These are phyloP conservation scores for Hanseniaspora singularis DNA, from an alignment of 805 yeast genomes.

Conservation along the genomic window DNA sequence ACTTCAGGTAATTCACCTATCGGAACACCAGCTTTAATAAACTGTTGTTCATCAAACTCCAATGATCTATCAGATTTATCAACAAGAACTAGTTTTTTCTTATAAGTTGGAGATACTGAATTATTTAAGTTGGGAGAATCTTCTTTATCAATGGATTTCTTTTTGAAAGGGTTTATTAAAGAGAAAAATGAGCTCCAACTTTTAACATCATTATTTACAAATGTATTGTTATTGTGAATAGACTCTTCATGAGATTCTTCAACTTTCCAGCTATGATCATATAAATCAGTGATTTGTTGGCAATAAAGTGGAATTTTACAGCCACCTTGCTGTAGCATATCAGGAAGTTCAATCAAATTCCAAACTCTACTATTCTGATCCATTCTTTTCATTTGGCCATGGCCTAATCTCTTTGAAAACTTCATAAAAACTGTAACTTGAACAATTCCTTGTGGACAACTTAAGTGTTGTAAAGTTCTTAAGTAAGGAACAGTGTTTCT, in stretches of 20 bases:
- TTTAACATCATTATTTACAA: not conserved
- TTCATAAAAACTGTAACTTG: constrained; percentile 65
- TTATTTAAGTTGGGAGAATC: not conserved
- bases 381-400: constrained; percentile 57
- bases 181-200: not conserved
- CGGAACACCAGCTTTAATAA: constrained; percentile 76
- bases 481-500: constrained; percentile 47
- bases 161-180: not conserved
- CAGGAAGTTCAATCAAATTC: constrained; percentile 68
- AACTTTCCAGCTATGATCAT: constrained; percentile 45
- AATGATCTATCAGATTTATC: constrained; percentile 19
- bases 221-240: too few species aligned
- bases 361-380: constrained; percentile 57
- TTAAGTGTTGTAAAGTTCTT: constrained; percentile 52
- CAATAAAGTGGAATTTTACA: constrained; percentile 62
- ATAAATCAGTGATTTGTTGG: constrained; percentile 57
- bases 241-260: constrained; percentile 13
- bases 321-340: constrained; percentile 54
- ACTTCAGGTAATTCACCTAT: constrained; percentile 72
- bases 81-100: not conserved
- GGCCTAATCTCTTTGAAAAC: constrained; percentile 49
- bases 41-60: constrained; percentile 45
- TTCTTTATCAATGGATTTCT: not conserved
- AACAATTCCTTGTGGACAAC: constrained; percentile 58
- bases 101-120: constrained; percentile 3